Evolutionary conservation across 768 basidiomycete genomes (phyloP), one percentile per base, ranked within the genome.

Genomic region (Gelatoporia subvermispora): DNA sequence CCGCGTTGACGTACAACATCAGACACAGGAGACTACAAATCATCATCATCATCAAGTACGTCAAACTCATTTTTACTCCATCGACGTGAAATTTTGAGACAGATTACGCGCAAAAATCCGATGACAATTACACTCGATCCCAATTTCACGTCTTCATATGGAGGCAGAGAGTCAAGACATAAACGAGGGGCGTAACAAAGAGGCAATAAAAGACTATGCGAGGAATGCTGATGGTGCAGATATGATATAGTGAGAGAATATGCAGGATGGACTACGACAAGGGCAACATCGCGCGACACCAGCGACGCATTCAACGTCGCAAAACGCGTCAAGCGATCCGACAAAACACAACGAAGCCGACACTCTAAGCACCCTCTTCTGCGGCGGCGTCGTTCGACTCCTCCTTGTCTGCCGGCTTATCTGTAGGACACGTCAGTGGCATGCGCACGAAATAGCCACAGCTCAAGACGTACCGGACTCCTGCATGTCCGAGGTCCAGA

Each of bases 401-500:
- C 15, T 90, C 84, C 69, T 88, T 88, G 39, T 88, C 86, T 47
- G 77, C 69, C 41, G 78, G 73, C 69, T 89, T 88, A 63, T 89
- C 88, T 70, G 75, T 37, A 40, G 49, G 51, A 48, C 42, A 58
- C 7, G 20, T 53, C n/a, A 51, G n/a, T 35, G 44, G 43, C 16
- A 35, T 11, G 10, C 17, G 23, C 23, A 41, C 13, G 45, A 23
- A 2, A 41, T 16, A 13, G 8, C 31, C 3, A 16, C 0, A 24
- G 18, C 4, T 38, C 13, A 31, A 3, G 15, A 79, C 84, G 47
- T 50, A 88, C 87, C 88, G 66, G 84, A 78, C 52, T 94, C 93
- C 69, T 93, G 90, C 89, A 96, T 93, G 68, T 96, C 94, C 40
- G 91, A 93, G 51, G 94, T 96, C 94, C 94, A 98, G 62, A 97